phyloP scores from a whole-genome alignment of 2,329 filamentous ascomycete genomes.

The Rutstroemia sp. region DNA sequence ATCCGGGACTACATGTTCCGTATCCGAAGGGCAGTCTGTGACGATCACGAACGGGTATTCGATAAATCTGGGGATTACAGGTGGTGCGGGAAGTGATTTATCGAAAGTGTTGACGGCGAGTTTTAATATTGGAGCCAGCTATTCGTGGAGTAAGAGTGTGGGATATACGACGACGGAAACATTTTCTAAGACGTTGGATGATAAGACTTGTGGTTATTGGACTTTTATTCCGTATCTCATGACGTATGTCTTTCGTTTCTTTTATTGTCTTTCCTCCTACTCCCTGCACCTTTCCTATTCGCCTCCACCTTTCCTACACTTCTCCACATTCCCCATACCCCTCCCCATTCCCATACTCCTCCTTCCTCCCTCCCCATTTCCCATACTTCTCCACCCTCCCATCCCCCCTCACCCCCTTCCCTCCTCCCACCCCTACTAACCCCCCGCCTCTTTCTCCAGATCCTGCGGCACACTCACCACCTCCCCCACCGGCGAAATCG shows the following conservation, averaged over 20 bases:
- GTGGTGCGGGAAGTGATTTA: background rate
- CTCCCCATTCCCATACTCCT: too few relatives aligned
- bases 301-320: too few relatives aligned
- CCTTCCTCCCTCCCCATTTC: background rate
- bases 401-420: too few relatives aligned
- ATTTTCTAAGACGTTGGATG: background rate
- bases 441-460: background rate
- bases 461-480: background rate
- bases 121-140: background rate
- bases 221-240: background rate
- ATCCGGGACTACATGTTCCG: background rate
- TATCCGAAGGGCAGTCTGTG: background rate
- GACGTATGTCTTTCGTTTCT: too few relatives aligned
- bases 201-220: constrained; percentile 1
- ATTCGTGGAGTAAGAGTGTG: background rate
- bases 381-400: background rate
- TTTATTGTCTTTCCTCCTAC: too few relatives aligned
- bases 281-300: too few relatives aligned
- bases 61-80: background rate
- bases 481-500: background rate
- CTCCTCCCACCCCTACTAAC: too few relatives aligned
- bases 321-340: too few relatives aligned
- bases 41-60: background rate
- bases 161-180: background rate
- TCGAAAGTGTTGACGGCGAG: background rate